Evolutionary conservation across 2,329 filamentous ascomycete genomes (phyloP).

Genomic region (Nannizziopsis barbatae): DNA sequence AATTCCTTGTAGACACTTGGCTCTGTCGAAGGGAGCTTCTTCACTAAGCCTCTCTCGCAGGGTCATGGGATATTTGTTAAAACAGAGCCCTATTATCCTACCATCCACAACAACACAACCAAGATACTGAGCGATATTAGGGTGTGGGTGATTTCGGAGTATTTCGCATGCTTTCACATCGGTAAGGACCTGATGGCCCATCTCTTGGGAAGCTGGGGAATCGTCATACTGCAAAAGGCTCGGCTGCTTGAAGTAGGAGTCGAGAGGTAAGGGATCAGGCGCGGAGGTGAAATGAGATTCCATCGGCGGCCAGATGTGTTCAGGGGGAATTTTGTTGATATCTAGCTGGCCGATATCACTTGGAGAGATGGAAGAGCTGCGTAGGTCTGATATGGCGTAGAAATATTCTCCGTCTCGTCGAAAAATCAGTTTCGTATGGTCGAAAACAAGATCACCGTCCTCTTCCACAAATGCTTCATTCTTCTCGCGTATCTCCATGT

Average conservation of each 20-base stretch:
- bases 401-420: conserved; percentile 5
- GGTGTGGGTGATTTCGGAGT: neutral
- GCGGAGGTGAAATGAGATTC: conserved; percentile 1
- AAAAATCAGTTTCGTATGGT: conserved; percentile 8
- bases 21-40: neutral
- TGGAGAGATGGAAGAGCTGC: conserved; percentile 1
- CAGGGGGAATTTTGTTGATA: neutral
- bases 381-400: neutral
- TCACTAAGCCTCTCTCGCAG: neutral
- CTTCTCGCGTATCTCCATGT: conserved; percentile 5
- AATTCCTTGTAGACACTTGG: conserved; percentile 3
- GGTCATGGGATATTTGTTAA: conserved; percentile 3
- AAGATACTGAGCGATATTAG: conserved; percentile 3
- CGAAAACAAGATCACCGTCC: conserved; percentile 7
- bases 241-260: conserved; percentile 6
- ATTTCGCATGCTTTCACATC: conserved; percentile 2
- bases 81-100: conserved; percentile 4
- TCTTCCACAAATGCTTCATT: conserved; percentile 5
- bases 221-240: conserved; percentile 2
- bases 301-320: conserved; percentile 6
- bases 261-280: conserved; percentile 3
- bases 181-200: neutral
- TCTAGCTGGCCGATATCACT: conserved; percentile 2
- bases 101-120: conserved; percentile 1
- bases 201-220: conserved; percentile 1